These are phyloP conservation scores for Blepharisma japonicum DNA, from an alignment of 73 alveolate species.

Conservation along the genomic window DNA sequence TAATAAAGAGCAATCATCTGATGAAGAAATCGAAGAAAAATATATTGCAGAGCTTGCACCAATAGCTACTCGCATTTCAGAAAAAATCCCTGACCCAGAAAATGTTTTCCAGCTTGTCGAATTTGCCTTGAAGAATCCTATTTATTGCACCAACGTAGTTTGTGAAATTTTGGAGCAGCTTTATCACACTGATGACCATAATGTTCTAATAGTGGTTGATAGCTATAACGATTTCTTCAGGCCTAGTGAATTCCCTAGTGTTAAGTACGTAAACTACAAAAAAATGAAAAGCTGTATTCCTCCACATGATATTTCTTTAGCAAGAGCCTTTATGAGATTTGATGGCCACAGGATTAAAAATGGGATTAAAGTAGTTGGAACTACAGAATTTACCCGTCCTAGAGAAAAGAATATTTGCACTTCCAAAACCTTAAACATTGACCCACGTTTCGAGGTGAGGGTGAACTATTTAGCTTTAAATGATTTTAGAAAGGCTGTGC, in stretches of 20 bases:
- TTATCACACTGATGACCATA: constrained; percentile 50
- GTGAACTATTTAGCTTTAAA: constrained; percentile 48
- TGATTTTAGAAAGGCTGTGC: constrained; percentile 48
- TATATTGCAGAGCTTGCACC: constrained; percentile 29
- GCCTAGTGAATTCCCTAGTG: constrained; percentile 45
- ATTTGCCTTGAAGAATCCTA: constrained; percentile 46
- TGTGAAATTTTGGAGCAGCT: constrained; percentile 58
- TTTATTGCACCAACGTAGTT: constrained; percentile 47
- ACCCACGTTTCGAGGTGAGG: constrained; percentile 37
- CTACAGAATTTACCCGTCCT: constrained; percentile 39
- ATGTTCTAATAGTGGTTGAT: constrained; percentile 46
- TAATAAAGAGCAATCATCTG: too few relatives aligned
- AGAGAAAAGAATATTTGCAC: constrained; percentile 33
- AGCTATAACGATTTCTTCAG: constrained; percentile 56
- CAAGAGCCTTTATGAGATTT: constrained; percentile 51
- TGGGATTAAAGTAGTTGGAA: constrained; percentile 52
- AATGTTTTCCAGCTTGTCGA: constrained; percentile 51
- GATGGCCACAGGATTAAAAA: constrained; percentile 69
- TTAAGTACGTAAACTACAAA: constrained; percentile 51
- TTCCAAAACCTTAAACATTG: constrained; percentile 44
- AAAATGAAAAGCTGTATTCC: constrained; percentile 38
- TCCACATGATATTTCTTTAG: constrained; percentile 63
- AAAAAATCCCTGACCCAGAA: constrained; percentile 51
- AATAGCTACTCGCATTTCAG: constrained; percentile 32
- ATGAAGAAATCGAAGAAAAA: background rate